Evolutionary conservation across 306 rosid species (phyloP), one percentile per base, ranked within the genome.

Genomic region (Amphicarpaea edgeworthii): DNA sequence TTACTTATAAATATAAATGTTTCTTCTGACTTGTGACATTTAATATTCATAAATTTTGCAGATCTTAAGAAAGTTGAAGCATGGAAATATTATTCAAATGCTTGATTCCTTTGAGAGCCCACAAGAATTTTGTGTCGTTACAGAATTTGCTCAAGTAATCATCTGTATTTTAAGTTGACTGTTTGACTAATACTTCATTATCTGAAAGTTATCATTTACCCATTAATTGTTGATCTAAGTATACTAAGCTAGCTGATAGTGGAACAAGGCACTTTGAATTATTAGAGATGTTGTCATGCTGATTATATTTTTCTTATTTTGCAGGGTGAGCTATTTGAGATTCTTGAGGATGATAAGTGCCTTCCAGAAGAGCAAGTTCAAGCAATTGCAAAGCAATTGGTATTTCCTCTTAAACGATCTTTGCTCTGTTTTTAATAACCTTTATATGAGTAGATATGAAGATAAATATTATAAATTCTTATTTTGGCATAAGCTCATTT

Each of bases 301-400:
- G 67, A 65, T 43, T 21, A 70, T 60, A 73, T 79, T 53, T 53
- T 68, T 69, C n/a, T 66, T 77, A 60, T 75, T 82, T 46, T 58
- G 30, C 79, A 90, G 97, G 99, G 99, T 46, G 99, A 95, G 79
- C 90, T 95, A 34, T 95, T 95, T 90, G 99, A 92, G 87, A 89
- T 95, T 91, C 99, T 95, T 20, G 99, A 95, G 90, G 97, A 95
- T 84, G 99, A 95, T 66, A 95, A 90, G 80, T 85, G 88, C 89
- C 98, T 95, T 85, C 99, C 97, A 4, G 99, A 95, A 87, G 97
- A 90, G 81, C 97, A 92, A 90, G 97, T 95, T 78, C 99, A 90
- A 81, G 99, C 97, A 74, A 95, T 95, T 81, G 97, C 99, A 79
- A 95, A 95, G 87, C 97, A 95, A 85, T 85, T 95, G 97, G 99